A percentile compares a stretch with the other conserved stretches of the same genome.
phyloP scores from a whole-genome alignment of 345 rosid genomes.

The Eucalyptus pumila region DNA sequence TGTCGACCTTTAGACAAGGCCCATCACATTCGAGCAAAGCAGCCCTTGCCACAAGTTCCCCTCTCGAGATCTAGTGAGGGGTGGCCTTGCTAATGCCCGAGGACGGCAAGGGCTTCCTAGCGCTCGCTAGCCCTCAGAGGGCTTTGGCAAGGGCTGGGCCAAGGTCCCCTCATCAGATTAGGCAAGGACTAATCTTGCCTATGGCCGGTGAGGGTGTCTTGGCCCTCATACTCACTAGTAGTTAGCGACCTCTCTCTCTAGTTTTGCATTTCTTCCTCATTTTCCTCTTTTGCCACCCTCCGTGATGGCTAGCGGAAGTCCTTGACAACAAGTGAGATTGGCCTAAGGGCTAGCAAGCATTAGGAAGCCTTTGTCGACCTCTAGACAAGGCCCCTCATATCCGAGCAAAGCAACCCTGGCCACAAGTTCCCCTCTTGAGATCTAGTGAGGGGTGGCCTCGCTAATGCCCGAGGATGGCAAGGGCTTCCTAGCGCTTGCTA shows the following conservation, averaged over 20 bases:
- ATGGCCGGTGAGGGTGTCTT: too few relatives aligned
- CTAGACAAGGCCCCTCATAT: accelerated
- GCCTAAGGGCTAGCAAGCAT: accelerated
- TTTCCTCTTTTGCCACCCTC: too few relatives aligned
- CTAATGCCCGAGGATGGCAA: too few relatives aligned
- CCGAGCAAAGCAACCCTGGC: too few relatives aligned
- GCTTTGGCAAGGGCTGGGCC: accelerated
- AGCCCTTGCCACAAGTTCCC: background rate
- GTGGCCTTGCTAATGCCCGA: background rate
- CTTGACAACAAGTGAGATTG: accelerated
- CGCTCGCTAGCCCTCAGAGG: too few relatives aligned
- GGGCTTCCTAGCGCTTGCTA: too few relatives aligned
- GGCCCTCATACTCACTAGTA: too few relatives aligned
- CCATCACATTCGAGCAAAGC: background rate
- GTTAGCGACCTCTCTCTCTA: too few relatives aligned
- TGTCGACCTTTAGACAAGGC: accelerated
- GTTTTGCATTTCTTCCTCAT: too few relatives aligned
- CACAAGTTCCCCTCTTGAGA: too few relatives aligned
- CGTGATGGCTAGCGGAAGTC: accelerated
- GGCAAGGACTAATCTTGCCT: accelerated
- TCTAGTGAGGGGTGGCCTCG: too few relatives aligned
- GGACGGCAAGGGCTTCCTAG: background rate
- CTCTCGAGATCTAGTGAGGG: background rate
- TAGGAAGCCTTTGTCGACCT: accelerated
- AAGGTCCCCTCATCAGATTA: accelerated